Base-by-base conservation (phyloP, 2,329 filamentous ascomycete genomes). In the Immersiporthe knoxdaviesiana region DNA sequence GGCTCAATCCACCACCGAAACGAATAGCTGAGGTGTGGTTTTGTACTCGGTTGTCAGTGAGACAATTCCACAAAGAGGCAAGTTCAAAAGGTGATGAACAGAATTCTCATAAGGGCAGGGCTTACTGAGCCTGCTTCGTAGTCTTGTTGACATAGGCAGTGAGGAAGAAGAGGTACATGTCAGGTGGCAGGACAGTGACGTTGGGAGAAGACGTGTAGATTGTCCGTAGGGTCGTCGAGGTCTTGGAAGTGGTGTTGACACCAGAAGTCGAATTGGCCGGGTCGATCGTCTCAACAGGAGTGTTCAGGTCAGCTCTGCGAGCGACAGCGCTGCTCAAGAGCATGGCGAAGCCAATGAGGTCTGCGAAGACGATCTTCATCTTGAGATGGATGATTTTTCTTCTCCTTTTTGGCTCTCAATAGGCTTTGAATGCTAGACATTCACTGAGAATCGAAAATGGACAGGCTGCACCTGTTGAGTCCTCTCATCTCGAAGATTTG, bases 141-240 rank as follows among this genome's bases (percentile, higher is more conserved):
- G 50, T 14, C 21, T 54, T 47, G 44, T 65, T 18, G 30, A 52
- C 61, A 47, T 39, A 63, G 14, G 61, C 68, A n/a, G 54, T 27
- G 24, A 69, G n/a, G 18, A 18, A 24, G 61, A 59, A 70, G 24
- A 65, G 16, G 27, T 32, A 39, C 52, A 63, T 65, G 18, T 39
- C 3, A 12, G 63, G 32, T 11, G 52, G 44, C 18, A 37, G 12
- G 39, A 61, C 16, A 7, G 65, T 47, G 24, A 8, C 16, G 47
- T 70, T 68, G 65, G 54, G 52, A 8, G 65, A 27, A 24, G 39
- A 5, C 3, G 61, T 70, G 21, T 65, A 61, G 44, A 62, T 64
- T 56, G 41, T 65, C 1, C 35, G 41, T n/a, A 64, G 21, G 5
- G 41, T 24, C 14, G 61, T 47, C 30, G 54, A 32, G 16, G 16